A percentile compares a stretch with the other conserved stretches of the same genome.
phyloP scores from a whole-genome alignment of 2,329 filamentous ascomycete genomes.

The Paecilomyces sp. region DNA sequence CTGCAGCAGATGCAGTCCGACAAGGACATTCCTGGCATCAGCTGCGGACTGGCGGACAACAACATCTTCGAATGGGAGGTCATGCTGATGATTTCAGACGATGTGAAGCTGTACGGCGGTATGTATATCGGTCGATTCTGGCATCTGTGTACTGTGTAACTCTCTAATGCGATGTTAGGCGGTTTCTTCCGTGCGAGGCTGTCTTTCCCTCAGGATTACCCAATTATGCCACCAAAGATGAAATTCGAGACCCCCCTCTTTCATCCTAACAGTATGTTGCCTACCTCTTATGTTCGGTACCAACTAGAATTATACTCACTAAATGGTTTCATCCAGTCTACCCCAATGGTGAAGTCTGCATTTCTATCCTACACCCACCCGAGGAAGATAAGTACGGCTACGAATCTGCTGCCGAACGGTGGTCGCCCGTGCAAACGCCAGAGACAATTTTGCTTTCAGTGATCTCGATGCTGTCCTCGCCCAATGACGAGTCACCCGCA shows the following conservation, averaged over 20 bases:
- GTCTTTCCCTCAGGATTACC: conserved; percentile 77
- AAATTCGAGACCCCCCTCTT: conserved; percentile 81
- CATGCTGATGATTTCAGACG: conserved; percentile 96
- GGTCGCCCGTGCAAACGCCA: conserved; percentile 89
- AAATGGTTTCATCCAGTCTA: conserved; percentile 53
- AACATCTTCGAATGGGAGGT: conserved; percentile 98
- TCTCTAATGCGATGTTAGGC: conserved; percentile 49
- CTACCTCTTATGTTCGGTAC: not conserved
- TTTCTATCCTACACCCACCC: conserved; percentile 91
- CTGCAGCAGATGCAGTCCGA: conserved; percentile 90
- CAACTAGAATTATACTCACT: conserved; percentile 1
- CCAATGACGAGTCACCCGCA: conserved; percentile 91
- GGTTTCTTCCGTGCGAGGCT: conserved; percentile 86
- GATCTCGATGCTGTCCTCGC: conserved; percentile 84
- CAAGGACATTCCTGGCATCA: conserved; percentile 90
- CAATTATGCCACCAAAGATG: conserved; percentile 79
- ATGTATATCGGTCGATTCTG: conserved; percentile 23
- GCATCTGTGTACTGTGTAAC: too few species aligned
- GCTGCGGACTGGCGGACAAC: conserved; percentile 77
- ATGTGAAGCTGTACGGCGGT: conserved; percentile 92
- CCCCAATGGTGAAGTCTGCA: conserved; percentile 79
- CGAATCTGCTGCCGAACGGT: conserved; percentile 81
- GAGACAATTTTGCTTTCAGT: conserved; percentile 90
- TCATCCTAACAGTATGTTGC: conserved; percentile 71
- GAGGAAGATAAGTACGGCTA: conserved; percentile 94